phyloP scores from a whole-genome alignment of 306 rosid genomes.

The Oxytropis ochrocephala region DNA sequence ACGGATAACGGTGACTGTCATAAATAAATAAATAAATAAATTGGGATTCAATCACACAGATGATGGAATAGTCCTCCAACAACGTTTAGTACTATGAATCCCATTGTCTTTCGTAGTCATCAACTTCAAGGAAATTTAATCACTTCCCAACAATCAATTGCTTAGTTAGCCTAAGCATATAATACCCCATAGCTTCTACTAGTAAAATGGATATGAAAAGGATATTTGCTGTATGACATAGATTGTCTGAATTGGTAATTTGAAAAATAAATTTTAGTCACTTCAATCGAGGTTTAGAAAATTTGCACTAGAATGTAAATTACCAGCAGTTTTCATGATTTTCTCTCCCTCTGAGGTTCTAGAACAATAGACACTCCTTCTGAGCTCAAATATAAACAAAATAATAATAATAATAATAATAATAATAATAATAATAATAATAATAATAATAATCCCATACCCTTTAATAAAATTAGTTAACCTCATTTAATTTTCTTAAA shows the following conservation, averaged over 20 bases:
- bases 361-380: too few relatives aligned
- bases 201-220: neutral
- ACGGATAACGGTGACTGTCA: neutral
- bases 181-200: neutral
- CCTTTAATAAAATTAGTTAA: too few relatives aligned
- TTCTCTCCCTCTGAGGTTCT: too few relatives aligned
- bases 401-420: too few relatives aligned
- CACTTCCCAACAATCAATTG: neutral
- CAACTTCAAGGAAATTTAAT: neutral
- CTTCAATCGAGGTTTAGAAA: neutral
- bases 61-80: neutral
- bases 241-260: neutral
- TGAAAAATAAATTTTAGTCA: neutral
- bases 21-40: neutral
- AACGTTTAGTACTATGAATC: too few relatives aligned
- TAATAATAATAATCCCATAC: too few relatives aligned
- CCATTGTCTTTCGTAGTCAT: neutral
- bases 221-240: neutral
- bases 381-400: too few relatives aligned
- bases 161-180: slow-evolving; percentile 18
- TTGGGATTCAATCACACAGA: neutral
- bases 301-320: too few relatives aligned
- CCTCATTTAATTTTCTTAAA: too few relatives aligned
- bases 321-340: too few relatives aligned
- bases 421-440: too few relatives aligned